Percentiles rank a stretch among this genome's conserved stretches.
Conservation (phyloP, 2,329 filamentous ascomycete genomes). For the Claviceps africana region DNA sequence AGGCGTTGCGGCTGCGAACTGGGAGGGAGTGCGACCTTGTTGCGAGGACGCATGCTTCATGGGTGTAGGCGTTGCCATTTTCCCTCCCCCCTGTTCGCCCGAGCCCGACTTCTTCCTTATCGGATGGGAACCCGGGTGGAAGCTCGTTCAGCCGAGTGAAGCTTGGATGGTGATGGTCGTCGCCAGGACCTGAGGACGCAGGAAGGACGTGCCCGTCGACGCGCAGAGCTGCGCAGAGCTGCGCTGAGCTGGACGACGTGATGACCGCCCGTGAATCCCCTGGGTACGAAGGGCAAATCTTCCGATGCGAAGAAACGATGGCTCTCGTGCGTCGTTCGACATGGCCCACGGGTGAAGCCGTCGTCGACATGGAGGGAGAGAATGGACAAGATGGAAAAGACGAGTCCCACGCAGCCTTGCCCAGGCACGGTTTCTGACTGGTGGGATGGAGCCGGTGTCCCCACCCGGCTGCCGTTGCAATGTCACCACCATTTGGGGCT, state of each 20-base stretch:
- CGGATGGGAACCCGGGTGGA: no score
- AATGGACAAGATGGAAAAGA: background rate
- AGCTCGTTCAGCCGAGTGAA: background rate
- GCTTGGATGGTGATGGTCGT: background rate
- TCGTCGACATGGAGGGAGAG: background rate
- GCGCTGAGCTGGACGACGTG: background rate
- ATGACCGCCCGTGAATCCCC: background rate
- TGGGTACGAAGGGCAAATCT: background rate
- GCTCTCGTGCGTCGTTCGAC: background rate
- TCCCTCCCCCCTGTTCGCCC: background rate
- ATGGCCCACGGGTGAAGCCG: background rate
- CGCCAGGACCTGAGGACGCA: no score
- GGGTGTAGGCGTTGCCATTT: slow-evolving; percentile 36
- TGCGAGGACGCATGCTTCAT: slow-evolving; percentile 32
- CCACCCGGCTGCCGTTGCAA: background rate
- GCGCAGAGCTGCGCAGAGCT: background rate
- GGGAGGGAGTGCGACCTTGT: slow-evolving; percentile 33
- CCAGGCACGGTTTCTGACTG: background rate
- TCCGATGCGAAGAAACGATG: background rate
- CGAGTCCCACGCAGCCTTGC: background rate
- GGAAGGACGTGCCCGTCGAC: background rate
- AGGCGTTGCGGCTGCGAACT: slow-evolving; percentile 43
- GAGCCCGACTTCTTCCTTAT: background rate
- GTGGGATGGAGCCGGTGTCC: background rate
- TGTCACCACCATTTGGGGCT: background rate